Percentiles rank a stretch among this genome's conserved stretches.
Evolutionary conservation across 257 asterid genomes (phyloP).

Genomic region (Gardenia jasminoides): DNA sequence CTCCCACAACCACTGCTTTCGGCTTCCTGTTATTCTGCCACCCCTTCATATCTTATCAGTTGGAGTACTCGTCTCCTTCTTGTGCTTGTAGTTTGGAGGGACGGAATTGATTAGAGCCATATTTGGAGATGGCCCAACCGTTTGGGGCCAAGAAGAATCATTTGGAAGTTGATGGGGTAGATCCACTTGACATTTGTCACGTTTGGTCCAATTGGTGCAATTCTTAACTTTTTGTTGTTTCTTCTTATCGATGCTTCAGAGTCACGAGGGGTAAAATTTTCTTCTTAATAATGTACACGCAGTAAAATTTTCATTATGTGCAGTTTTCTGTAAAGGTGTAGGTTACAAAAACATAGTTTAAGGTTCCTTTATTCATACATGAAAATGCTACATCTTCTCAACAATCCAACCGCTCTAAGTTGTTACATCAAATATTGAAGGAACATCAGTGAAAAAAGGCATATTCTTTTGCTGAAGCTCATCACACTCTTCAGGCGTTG

Average conservation of each 20-base stretch:
- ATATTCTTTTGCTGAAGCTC: conserved; percentile 58
- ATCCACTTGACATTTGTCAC: no score
- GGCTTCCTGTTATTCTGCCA: conserved; percentile 28
- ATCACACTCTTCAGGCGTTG: conserved; percentile 44
- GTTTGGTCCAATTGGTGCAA: no score
- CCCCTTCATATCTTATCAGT: conserved; percentile 23
- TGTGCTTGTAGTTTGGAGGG: neutral
- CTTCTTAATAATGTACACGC: no score
- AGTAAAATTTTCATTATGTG: neutral
- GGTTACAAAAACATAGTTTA: neutral
- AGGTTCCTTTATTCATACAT: neutral
- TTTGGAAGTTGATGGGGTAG: neutral
- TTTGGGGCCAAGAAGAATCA: neutral
- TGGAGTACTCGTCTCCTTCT: neutral
- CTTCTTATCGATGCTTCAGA: no score
- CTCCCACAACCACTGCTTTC: conserved; percentile 79
- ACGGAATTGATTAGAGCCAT: neutral
- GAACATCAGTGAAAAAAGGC: conserved; percentile 55
- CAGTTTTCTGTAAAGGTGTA: neutral
- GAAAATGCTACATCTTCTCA: neutral
- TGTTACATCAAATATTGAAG: conserved; percentile 24
- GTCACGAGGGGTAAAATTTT: no score
- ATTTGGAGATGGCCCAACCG: neutral
- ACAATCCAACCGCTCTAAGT: neutral
- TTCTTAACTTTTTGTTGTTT: no score